These are phyloP conservation scores for Coemansia sp. DNA, from an alignment of 192 early-diverging fungal genomes.

Conservation along the genomic window DNA sequence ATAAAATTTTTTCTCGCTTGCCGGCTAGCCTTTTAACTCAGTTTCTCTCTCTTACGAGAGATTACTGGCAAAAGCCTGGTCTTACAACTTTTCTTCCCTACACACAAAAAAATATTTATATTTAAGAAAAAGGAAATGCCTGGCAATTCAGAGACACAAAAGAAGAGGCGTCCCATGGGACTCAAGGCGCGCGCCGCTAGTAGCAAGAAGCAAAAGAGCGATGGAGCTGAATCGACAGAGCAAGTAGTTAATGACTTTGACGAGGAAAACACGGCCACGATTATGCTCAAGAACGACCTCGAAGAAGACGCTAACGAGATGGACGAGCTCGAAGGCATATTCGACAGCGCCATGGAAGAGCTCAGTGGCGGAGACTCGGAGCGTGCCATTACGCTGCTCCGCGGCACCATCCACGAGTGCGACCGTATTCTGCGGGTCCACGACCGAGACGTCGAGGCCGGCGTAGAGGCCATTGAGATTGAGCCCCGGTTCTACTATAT, in stretches of 20 bases:
- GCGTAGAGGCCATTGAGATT: slow-evolving; percentile 11
- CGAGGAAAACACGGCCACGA: slow-evolving; percentile 43
- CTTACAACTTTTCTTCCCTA: not conserved
- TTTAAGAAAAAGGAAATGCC: slow-evolving; percentile 4
- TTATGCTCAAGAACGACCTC: slow-evolving; percentile 44
- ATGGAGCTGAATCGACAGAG: not conserved
- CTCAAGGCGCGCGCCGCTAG: slow-evolving; percentile 52
- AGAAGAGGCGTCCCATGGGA: slow-evolving; percentile 55
- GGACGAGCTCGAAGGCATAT: slow-evolving; percentile 58
- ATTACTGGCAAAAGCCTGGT: slow-evolving; percentile 1
- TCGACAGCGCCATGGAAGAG: slow-evolving; percentile 54
- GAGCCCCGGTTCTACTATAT: slow-evolving; percentile 60
- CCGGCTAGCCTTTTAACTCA: not conserved
- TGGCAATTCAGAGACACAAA: slow-evolving; percentile 8
- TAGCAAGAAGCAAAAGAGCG: slow-evolving; percentile 31
- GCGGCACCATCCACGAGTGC: slow-evolving; percentile 64
- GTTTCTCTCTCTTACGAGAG: not conserved
- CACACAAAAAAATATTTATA: not conserved
- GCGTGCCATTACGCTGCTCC: slow-evolving; percentile 50
- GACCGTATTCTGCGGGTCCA: slow-evolving; percentile 58
- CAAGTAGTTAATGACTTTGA: slow-evolving; percentile 44
- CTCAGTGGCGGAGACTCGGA: slow-evolving; percentile 25
- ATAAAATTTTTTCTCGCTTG: slow-evolving; percentile 10
- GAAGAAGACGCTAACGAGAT: slow-evolving; percentile 55
- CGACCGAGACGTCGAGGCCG: slow-evolving; percentile 8